A percentile compares a stretch with the other conserved stretches of the same genome.
These are phyloP conservation scores for Diaporthe sp. DNA, from an alignment of 2,329 filamentous ascomycete species.

Conservation along the genomic window DNA sequence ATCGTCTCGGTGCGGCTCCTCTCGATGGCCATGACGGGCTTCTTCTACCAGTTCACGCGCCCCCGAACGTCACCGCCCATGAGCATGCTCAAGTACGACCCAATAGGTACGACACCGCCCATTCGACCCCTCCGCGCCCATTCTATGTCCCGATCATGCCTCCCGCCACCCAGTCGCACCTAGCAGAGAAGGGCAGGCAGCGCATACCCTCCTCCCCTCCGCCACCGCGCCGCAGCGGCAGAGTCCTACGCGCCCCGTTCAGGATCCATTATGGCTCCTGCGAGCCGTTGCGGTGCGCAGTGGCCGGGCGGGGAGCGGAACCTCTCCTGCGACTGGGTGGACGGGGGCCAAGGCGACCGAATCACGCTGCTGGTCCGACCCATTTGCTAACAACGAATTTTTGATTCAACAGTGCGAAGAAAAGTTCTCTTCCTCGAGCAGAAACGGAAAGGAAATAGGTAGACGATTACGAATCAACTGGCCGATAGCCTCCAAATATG, in stretches of 20 bases:
- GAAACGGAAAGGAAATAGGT: constrained; percentile 79
- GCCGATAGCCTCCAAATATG: not conserved
- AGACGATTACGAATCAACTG: not conserved
- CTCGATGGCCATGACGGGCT: constrained; percentile 99
- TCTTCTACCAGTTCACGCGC: constrained; percentile 91
- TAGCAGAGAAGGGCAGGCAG: no score
- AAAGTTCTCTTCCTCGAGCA: constrained; percentile 96
- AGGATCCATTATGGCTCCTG: no score
- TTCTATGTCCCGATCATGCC: not conserved
- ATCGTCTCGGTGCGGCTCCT: constrained; percentile 93
- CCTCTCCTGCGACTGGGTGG: not conserved
- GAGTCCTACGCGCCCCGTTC: no score
- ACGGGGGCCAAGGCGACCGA: not conserved
- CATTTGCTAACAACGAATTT: not conserved
- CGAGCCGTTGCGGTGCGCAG: not conserved
- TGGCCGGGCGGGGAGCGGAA: not conserved
- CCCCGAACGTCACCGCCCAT: constrained; percentile 85
- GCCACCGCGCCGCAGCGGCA: not conserved
- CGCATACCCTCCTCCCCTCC: not conserved
- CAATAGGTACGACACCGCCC: constrained; percentile 75
- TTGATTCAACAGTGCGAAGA: constrained; percentile 78
- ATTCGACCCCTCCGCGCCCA: not conserved
- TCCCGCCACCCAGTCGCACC: not conserved
- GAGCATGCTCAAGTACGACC: constrained; percentile 99
- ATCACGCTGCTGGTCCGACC: not conserved